Evolutionary conservation across 2,329 filamentous ascomycete genomes (phyloP).

Genomic region (Dothistroma septosporum): DNA sequence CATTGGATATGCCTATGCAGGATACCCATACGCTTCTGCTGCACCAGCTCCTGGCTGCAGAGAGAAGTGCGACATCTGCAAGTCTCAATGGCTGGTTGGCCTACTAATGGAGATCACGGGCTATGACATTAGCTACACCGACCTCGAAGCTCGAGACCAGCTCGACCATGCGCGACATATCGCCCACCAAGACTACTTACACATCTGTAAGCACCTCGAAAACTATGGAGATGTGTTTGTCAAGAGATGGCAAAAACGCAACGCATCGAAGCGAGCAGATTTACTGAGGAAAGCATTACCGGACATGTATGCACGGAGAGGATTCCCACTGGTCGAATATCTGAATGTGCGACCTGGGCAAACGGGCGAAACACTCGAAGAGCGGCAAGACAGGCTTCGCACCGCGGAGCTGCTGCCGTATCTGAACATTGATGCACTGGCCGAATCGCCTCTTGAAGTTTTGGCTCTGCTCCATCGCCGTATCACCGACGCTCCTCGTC

Average conservation of each 20-base stretch:
- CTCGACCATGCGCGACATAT: background rate
- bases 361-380: background rate
- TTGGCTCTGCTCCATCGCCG: background rate
- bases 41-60: conserved; percentile 1
- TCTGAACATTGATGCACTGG: background rate
- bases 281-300: background rate
- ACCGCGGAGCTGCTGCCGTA: background rate
- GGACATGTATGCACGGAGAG: background rate
- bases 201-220: background rate
- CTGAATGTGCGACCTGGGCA: background rate
- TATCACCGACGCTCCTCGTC: too few species aligned
- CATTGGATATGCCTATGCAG: conserved; percentile 2
- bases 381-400: background rate
- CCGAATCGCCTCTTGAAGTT: background rate
- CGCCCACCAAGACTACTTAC: background rate
- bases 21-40: background rate
- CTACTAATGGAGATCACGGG: background rate
- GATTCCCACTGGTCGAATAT: background rate
- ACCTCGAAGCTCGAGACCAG: background rate
- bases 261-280: background rate
- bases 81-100: conserved; percentile 13
- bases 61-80: conserved; percentile 1
- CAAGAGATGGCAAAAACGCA: background rate
- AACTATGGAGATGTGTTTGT: background rate
- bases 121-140: background rate